Conservation (phyloP, 768 basidiomycete species). For the Mycena indigotica region DNA sequence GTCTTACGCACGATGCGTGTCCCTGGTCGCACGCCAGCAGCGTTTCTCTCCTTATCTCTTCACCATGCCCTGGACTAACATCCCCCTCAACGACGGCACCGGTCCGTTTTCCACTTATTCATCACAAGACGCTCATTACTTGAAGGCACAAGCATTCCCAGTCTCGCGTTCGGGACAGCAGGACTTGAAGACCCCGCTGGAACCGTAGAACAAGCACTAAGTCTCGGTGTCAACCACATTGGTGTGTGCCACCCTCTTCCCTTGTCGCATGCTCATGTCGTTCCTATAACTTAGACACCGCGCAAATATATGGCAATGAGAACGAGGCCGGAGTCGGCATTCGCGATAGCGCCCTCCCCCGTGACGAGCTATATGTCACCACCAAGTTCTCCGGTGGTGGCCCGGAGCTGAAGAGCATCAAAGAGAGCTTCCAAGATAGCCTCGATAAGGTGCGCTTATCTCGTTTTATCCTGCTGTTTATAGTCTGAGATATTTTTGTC, state of each 20-base stretch:
- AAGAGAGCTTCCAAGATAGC: conserved; percentile 58
- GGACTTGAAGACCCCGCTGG: conserved; percentile 52
- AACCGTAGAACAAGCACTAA: conserved; percentile 64
- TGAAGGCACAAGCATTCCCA: conserved; percentile 49
- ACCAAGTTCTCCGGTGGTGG: conserved; percentile 60
- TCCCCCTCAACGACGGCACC: conserved; percentile 54
- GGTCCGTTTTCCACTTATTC: conserved; percentile 37
- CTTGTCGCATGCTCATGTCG: background rate
- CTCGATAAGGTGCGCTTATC: conserved; percentile 49
- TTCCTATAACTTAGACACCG: conserved; percentile 50
- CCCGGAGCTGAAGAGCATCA: conserved; percentile 48
- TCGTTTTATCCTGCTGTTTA: background rate
- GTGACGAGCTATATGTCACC: conserved; percentile 64
- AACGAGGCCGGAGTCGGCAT: conserved; percentile 55
- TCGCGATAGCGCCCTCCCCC: conserved; percentile 56
- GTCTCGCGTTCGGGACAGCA: conserved; percentile 69
- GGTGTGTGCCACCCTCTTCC: conserved; percentile 39
- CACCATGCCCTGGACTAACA: conserved; percentile 62
- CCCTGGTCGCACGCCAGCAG: background rate
- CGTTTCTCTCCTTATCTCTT: background rate
- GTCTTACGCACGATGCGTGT: too few relatives aligned
- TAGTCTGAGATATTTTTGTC: background rate
- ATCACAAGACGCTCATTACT: background rate
- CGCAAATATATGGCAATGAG: conserved; percentile 64
- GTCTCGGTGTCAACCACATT: conserved; percentile 62